phyloP scores from a whole-genome alignment of 2,329 filamentous ascomycete genomes.

The Metarhizium robertsii region DNA sequence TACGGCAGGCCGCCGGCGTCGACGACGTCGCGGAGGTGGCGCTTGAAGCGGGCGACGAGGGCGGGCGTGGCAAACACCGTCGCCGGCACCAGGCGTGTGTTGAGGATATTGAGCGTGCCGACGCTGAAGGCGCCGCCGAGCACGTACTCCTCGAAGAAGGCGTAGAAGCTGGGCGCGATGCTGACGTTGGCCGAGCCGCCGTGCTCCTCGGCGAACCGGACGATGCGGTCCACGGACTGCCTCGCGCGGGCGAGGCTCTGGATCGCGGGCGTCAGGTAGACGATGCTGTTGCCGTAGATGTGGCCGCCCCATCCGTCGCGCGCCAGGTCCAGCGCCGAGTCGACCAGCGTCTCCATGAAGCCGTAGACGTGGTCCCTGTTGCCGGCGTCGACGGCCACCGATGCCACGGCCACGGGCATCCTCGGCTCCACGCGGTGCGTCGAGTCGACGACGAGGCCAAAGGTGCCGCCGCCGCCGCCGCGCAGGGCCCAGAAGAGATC shows the following conservation, averaged over 20 bases:
- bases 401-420: neutral
- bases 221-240: too few species aligned
- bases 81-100: constrained; percentile 7
- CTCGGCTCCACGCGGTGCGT: too few species aligned
- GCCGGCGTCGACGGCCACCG: neutral
- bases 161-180: constrained; percentile 1
- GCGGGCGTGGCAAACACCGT: constrained; percentile 2
- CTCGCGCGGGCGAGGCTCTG: too few species aligned
- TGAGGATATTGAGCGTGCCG: constrained; percentile 8
- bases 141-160: constrained; percentile 8
- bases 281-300: too few species aligned
- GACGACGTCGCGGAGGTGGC: constrained; percentile 6
- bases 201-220: too few species aligned
- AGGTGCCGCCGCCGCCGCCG: constrained; percentile 29
- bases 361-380: constrained; percentile 4
- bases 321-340: neutral
- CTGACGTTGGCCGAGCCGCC: too few species aligned
- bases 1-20: neutral
- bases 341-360: constrained; percentile 8
- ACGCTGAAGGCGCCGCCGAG: constrained; percentile 6
- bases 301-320: too few species aligned
- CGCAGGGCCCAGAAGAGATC: constrained; percentile 42
- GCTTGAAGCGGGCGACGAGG: constrained; percentile 3
- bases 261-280: too few species aligned
- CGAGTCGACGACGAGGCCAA: too few species aligned